These are phyloP conservation scores for Beauveria medogensis DNA, from an alignment of 2,329 filamentous ascomycete species.

Conservation along the genomic window DNA sequence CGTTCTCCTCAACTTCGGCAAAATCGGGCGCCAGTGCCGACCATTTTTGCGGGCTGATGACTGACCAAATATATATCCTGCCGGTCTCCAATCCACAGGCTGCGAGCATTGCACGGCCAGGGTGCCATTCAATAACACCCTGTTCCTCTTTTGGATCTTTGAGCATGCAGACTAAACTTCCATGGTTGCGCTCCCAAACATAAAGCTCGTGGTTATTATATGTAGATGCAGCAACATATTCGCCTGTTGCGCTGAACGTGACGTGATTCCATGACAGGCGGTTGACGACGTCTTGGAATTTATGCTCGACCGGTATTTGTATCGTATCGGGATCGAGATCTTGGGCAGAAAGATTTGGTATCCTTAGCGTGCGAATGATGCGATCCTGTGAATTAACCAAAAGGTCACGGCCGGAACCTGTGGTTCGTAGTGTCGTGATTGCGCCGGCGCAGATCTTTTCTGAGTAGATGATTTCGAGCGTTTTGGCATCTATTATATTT, in stretches of 20 bases:
- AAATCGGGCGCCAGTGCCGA: conserved; percentile 95
- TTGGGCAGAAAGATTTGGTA: conserved; percentile 65
- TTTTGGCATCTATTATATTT: conserved; percentile 83
- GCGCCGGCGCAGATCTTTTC: conserved; percentile 81
- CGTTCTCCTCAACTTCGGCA: conserved; percentile 94
- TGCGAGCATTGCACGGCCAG: conserved; percentile 74
- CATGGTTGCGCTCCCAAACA: conserved; percentile 92
- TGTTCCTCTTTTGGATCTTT: conserved; percentile 96
- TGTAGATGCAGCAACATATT: conserved; percentile 93
- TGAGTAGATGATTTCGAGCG: conserved; percentile 78
- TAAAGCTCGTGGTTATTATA: conserved; percentile 99
- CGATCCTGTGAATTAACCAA: conserved; percentile 91
- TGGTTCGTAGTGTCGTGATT: conserved; percentile 79
- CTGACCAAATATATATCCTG: conserved; percentile 91
- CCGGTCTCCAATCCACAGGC: conserved; percentile 91
- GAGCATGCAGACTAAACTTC: conserved; percentile 90
- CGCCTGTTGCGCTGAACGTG: conserved; percentile 85
- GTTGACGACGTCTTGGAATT: conserved; percentile 97
- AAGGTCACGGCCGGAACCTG: conserved; percentile 71
- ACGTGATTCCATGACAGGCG: conserved; percentile 94
- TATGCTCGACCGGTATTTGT: conserved; percentile 87
- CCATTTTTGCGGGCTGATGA: conserved; percentile 92
- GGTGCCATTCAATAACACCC: conserved; percentile 96
- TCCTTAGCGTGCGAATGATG: conserved; percentile 84
- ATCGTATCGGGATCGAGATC: conserved; percentile 78